Conservation (phyloP, 139 green algal genomes). For the Tetratostichococcus sp. region DNA sequence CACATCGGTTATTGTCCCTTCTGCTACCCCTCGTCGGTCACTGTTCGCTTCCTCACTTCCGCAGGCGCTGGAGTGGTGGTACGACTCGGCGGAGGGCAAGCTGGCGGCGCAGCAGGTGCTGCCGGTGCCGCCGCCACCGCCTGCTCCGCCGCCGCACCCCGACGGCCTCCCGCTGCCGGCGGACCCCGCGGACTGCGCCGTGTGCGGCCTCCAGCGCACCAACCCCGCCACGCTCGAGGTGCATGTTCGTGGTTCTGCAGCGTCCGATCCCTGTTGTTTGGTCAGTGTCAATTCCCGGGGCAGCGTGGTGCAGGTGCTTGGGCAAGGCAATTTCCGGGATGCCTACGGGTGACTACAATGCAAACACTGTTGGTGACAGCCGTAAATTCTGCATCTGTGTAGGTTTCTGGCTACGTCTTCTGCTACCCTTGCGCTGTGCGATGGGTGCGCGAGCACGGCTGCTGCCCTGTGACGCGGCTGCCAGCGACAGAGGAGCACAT, state of each 20-base stretch:
- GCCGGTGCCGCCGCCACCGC: conserved; percentile 55
- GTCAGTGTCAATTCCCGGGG: no score
- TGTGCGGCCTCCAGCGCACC: conserved; percentile 62
- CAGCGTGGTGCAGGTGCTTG: no score
- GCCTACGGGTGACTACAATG: no score
- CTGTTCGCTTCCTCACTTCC: no score
- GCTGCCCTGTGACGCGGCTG: conserved; percentile 76
- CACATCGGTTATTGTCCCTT: no score
- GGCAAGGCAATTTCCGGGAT: no score
- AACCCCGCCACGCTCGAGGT: conserved; percentile 69
- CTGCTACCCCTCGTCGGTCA: no score
- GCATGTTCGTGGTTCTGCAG: no score
- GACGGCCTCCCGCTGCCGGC: conserved; percentile 60
- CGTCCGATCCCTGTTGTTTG: no score
- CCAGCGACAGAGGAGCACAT: conserved; percentile 68
- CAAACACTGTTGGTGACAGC: no score
- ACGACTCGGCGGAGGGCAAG: conserved; percentile 71
- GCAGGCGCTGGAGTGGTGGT: conserved; percentile 87
- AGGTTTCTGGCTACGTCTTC: conserved; percentile 82
- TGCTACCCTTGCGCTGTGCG: conserved; percentile 88
- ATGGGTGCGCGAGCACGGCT: conserved; percentile 46
- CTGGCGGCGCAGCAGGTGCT: conserved; percentile 44
- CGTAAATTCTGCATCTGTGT: no score
- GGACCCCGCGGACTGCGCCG: conserved; percentile 62
- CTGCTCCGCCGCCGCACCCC: conserved; percentile 20